A percentile compares a stretch with the other conserved stretches of the same genome.
Evolutionary conservation across 331 rosid species (phyloP).

Genomic region (Acacia pycnantha): DNA sequence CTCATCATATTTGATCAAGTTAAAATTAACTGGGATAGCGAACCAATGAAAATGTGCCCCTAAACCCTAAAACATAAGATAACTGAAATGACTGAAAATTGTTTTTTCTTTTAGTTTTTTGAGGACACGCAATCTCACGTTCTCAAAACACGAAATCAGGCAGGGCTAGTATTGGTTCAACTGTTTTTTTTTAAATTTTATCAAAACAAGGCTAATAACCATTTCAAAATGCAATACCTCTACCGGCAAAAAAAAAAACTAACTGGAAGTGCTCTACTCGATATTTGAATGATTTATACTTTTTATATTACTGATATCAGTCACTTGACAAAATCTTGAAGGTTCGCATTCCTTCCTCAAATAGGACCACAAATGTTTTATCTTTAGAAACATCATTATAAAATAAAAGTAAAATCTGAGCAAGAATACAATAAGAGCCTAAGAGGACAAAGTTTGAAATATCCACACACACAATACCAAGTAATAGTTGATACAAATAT

Average conservation of each 20-base stretch:
- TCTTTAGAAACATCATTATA: not conserved
- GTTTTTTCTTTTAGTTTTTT: too few relatives aligned
- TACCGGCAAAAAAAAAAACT: not conserved
- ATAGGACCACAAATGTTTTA: not conserved
- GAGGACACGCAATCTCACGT: not conserved
- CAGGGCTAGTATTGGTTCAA: not conserved
- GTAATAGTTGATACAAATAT: not conserved
- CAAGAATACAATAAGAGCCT: not conserved
- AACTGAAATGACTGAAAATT: too few relatives aligned
- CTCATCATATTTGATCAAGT: too few relatives aligned
- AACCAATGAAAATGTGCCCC: rapidly evolving
- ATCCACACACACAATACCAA: not conserved
- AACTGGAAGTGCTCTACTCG: not conserved
- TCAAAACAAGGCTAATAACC: not conserved
- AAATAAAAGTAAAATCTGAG: not conserved
- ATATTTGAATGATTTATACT: not conserved
- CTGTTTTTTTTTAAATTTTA: too few relatives aligned
- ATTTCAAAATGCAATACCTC: not conserved
- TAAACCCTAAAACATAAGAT: not conserved
- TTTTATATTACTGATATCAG: not conserved
- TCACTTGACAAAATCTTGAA: not conserved
- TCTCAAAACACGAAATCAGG: not conserved
- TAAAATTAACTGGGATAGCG: too few relatives aligned
- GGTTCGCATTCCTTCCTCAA: not conserved
- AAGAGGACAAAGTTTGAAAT: not conserved